Conservation (phyloP, 2,329 filamentous ascomycete species). For the Venturia effusa region DNA sequence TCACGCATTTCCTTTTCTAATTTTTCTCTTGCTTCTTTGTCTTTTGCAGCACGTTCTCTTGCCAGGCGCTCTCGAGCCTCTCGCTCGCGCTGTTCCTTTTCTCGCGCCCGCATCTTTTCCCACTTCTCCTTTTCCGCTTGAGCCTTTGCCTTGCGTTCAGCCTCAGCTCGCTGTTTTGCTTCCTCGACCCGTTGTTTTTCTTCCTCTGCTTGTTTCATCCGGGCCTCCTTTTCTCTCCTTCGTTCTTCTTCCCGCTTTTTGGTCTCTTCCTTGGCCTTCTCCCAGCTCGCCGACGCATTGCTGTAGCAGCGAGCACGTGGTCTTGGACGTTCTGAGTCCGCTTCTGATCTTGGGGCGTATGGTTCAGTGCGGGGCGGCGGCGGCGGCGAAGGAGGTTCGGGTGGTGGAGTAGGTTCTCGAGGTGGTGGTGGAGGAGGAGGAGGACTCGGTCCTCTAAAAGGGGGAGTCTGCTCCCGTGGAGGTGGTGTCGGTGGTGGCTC, state of each 20-base stretch:
- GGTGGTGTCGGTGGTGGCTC: slow-evolving; percentile 4
- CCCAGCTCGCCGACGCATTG: slow-evolving; percentile 11
- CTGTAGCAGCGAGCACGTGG: slow-evolving; percentile 6
- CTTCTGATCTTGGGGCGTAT: slow-evolving; percentile 7
- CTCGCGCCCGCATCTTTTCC: slow-evolving; percentile 11
- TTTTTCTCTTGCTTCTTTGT: slow-evolving; percentile 13
- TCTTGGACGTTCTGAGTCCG: slow-evolving; percentile 7
- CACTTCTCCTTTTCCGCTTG: slow-evolving; percentile 13
- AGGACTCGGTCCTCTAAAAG: neutral
- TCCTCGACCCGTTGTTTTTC: slow-evolving; percentile 11
- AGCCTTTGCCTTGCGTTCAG: slow-evolving; percentile 11
- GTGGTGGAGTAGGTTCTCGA: slow-evolving; percentile 2
- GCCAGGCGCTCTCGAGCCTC: slow-evolving; percentile 10
- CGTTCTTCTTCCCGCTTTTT: slow-evolving; percentile 11
- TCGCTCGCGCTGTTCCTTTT: slow-evolving; percentile 13
- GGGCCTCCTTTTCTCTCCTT: neutral
- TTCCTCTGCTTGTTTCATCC: neutral
- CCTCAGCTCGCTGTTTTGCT: slow-evolving; percentile 9
- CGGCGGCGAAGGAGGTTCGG: neutral
- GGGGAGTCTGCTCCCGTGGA: neutral
- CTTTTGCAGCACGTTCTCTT: slow-evolving; percentile 11
- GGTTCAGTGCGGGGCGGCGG: slow-evolving; percentile 10
- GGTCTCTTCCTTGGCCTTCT: slow-evolving; percentile 13
- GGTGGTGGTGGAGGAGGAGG: slow-evolving; percentile 5
- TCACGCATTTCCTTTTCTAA: slow-evolving; percentile 8